phyloP scores from a whole-genome alignment of 345 rosid genomes.

The Linum usitatissimum region DNA sequence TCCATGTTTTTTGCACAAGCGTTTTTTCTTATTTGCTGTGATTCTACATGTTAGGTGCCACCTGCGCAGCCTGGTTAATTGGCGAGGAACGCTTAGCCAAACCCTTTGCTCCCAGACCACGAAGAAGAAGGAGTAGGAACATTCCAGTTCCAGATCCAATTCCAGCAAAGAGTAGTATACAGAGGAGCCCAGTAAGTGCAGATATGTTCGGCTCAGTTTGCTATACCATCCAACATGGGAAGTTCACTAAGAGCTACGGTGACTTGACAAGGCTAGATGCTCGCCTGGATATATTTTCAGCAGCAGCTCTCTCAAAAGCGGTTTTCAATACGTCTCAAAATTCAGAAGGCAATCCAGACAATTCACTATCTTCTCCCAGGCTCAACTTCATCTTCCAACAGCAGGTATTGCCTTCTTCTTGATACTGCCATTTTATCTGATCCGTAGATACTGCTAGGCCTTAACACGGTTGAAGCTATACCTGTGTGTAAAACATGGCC shows the following conservation, averaged over 20 bases:
- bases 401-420: conserved; percentile 37
- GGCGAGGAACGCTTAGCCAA: conserved; percentile 22
- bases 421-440: too few species aligned
- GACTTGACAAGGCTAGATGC: conserved; percentile 75
- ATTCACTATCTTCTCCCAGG: conserved; percentile 46
- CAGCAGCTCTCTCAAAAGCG: conserved; percentile 40
- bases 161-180: conserved; percentile 5
- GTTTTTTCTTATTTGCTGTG: conserved; percentile 4
- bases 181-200: conserved; percentile 44
- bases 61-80: conserved; percentile 48
- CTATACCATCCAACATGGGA: conserved; percentile 59
- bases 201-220: conserved; percentile 74
- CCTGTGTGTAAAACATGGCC: background rate
- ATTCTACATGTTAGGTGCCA: conserved; percentile 35
- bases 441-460: background rate
- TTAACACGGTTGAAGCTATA: background rate
- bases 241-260: conserved; percentile 47
- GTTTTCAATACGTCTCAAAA: conserved; percentile 30
- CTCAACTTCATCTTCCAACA: conserved; percentile 69
- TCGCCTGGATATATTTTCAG: conserved; percentile 61
- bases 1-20: too few species aligned
- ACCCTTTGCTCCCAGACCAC: conserved; percentile 11
- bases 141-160: conserved; percentile 1
- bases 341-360: conserved; percentile 27
- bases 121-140: conserved; percentile 13